phyloP scores from a whole-genome alignment of 2,329 filamentous ascomycete genomes.

The Calonectria pauciramosa region DNA sequence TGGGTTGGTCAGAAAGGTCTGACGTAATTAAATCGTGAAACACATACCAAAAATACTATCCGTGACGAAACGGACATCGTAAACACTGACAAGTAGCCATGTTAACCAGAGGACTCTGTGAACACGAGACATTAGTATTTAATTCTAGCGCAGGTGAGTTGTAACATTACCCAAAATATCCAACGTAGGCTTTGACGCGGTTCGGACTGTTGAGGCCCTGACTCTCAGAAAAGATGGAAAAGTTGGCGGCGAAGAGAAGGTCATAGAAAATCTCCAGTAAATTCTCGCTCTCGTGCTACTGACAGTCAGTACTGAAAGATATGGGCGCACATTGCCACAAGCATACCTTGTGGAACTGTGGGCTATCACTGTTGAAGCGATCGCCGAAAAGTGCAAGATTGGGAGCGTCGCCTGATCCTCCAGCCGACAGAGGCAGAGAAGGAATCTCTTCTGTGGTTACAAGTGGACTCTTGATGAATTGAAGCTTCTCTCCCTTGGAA shows the following conservation, averaged over 20 bases:
- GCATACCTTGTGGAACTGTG: background rate
- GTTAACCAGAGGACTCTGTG: background rate
- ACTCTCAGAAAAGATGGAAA: background rate
- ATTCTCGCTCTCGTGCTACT: background rate
- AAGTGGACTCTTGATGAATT: no score
- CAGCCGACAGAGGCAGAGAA: no score
- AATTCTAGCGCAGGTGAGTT: background rate
- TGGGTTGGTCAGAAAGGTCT: background rate
- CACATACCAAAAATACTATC: background rate
- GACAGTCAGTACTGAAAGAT: background rate
- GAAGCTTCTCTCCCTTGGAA: no score
- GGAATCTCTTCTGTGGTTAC: no score
- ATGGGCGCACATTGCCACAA: rapidly evolving
- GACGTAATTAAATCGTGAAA: rapidly evolving
- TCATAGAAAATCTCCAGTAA: background rate
- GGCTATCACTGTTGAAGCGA: background rate
- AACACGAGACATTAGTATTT: background rate
- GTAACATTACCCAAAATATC: background rate
- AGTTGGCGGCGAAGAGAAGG: background rate
- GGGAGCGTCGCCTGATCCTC: background rate
- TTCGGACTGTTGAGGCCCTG: background rate
- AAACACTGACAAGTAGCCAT: background rate
- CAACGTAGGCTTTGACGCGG: background rate
- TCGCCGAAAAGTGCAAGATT: background rate
- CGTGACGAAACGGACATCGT: background rate